phyloP scores from a whole-genome alignment of 2,329 filamentous ascomycete genomes.

The Aspergillus luchuensis region DNA sequence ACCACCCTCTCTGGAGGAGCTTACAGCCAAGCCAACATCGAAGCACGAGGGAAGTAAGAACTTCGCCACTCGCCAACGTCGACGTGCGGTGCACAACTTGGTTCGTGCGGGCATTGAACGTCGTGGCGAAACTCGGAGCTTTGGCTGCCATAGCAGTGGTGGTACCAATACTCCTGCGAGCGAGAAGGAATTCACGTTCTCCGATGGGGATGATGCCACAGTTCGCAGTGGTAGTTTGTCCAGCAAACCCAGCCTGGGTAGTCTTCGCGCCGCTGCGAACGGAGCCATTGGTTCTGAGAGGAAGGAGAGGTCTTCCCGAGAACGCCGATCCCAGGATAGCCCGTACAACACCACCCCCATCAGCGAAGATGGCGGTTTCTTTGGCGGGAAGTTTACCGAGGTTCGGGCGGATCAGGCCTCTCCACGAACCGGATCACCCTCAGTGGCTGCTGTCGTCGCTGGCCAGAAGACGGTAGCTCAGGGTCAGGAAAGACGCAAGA shows the following conservation, averaged over 20 bases:
- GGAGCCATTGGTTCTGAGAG: constrained; percentile 87
- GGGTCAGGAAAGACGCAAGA: constrained; percentile 70
- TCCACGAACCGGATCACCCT: constrained; percentile 36
- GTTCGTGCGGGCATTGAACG: constrained; percentile 87
- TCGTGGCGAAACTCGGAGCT: constrained; percentile 69
- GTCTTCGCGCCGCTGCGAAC: constrained; percentile 74
- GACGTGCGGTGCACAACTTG: constrained; percentile 87
- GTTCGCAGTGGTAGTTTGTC: constrained; percentile 79
- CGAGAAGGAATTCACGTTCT: constrained; percentile 71
- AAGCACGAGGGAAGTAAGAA: constrained; percentile 97
- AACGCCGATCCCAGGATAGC: constrained; percentile 57
- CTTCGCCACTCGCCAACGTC: constrained; percentile 88
- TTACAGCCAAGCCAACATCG: constrained; percentile 83
- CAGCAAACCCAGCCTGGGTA: constrained; percentile 71
- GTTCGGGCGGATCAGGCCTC: constrained; percentile 44
- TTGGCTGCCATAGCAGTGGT: constrained; percentile 62
- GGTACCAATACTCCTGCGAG: constrained; percentile 89
- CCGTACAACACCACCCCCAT: constrained; percentile 63
- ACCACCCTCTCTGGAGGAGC: constrained; percentile 87
- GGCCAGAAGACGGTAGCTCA: constrained; percentile 59
- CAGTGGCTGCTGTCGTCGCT: constrained; percentile 44
- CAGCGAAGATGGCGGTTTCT: constrained; percentile 61
- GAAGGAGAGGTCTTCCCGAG: constrained; percentile 66
- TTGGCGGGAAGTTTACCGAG: constrained; percentile 58
- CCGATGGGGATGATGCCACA: constrained; percentile 73